Base-by-base conservation (phyloP, 2,329 filamentous ascomycete genomes). In the Mollisiaceae sp. region DNA sequence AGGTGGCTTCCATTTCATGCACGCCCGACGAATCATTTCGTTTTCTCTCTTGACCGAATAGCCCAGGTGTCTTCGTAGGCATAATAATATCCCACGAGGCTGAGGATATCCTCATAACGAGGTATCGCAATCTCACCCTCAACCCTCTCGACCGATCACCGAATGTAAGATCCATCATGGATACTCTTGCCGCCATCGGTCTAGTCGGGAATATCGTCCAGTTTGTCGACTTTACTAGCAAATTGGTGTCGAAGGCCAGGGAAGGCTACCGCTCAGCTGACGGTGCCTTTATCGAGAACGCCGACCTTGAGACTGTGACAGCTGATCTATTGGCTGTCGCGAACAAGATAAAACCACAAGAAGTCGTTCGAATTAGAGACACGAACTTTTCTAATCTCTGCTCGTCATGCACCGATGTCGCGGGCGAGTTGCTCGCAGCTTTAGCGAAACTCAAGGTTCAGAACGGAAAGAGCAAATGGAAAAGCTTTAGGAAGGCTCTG, bases 211-310 rank as follows among this genome's bases (percentile, higher is more conserved):
- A 36, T 18, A 60, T 66, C 18, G 60, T 70, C 20, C 64, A 70
- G 43, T 68, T 68, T 39, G 45, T 71, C 3, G 64, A 70, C 47
- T 69, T 70, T 36, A 54, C 59, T 18, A 52, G n/a, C 18, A 67
- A 64, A 41, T n/a, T 69, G 1, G 18, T 70, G 4, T 63, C 60
- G 39, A 60, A 64, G 8, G 15, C 55, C 14, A 36, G 8, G 8
- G 57, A 67, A 14, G 47, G 65, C 3, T 69, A 70, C 41, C 32
- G 41, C 24, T 67, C 66, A 8, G 41, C 22, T 1, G 65, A 65
- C 11, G 54, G 55, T 3, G 41, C 59, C 1, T 57, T 64, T 2
- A 20, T 32, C 5, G 41, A 41, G 12, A 60, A 69, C 36, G 35
- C 43, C 4, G 62, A 65, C 39, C 36, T 65, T 3, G 50, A 64